Base-by-base conservation (phyloP, 169 alveolate species). In the Eimeria falciformis region DNA sequence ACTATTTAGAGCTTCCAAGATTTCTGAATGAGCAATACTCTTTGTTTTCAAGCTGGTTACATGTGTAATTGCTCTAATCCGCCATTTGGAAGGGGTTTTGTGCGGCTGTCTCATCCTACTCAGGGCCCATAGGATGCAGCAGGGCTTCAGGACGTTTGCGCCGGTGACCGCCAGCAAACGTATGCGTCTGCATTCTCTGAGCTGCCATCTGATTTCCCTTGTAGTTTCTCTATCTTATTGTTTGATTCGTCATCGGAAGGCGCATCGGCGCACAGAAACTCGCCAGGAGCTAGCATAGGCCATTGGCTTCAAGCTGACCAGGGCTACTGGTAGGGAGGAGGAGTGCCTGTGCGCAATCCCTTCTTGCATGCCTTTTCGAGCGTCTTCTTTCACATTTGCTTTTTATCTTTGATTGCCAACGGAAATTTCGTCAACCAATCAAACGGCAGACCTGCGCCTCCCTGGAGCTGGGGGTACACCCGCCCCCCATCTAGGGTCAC, bases 31-130 rank as follows among this genome's bases (percentile, higher is more conserved):
- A 21, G 56, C 50, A 14, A 21, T 73, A 25, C 55, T 12, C 33
- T 29, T 12, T 40, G 84, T 73, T 73, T 73, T 73, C n/a, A 73
- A 73, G 12, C 40, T 73, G 79, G 6, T 17, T 62, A 18, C 40
- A 62, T 25, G 23, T 23, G 75, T 62, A 12, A 17, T 25, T 18
- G 37, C 43, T 29, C 75, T n/a, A 14, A 21, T 62, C 75, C 14
- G 75, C 75, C 11, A 18, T 9, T 29, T 25, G 75, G 14, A 29
- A 3, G 43, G 18, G 75, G 14, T 17, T 62, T 62, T 25, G 18
- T 12, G 12, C 75, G 12, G 43, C 75, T 23, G 75, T 62, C 75
- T 29, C 23, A 17, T 3, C n/a, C 75, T 62, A 53, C 65, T 12
- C 65, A 53, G 0, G 65, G n/a, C 40, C 75, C 75, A 12, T 29